Evolutionary conservation across 2,329 filamentous ascomycete species (phyloP), one percentile per base, ranked within the genome.

Genomic region (Ophiostoma piceae): DNA sequence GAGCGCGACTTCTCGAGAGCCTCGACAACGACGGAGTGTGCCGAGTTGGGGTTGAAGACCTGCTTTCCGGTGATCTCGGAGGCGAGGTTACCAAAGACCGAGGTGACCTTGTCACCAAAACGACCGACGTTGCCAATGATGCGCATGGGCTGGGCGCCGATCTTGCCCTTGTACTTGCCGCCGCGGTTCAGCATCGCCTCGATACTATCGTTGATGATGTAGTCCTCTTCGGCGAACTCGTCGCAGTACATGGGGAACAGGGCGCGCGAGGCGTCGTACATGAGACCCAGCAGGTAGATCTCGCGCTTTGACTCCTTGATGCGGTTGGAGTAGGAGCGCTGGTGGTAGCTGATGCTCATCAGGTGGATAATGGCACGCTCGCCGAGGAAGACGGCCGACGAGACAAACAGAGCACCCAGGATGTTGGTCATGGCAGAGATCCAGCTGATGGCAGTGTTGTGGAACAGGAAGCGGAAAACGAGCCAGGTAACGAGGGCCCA

Each of bases 31-130:
- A 98, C 88, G 0, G 92, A 95, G 78, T 97, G 94, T 0, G 94
- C 89, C 5, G 93, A 91, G 76, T 92, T 94, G 16, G 92, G 90
- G 79, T 97, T 97, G 82, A 98, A 96, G 29, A 97, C 90, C 76
- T 97, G 88, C 81, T 96, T 96, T 74, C 95, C 95, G 0, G 95
- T 97, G 71, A 99, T 94, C 76, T 98, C 95, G 1, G 92, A 92
- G 1, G 95, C 94, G 67, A 98, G 88, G 75, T 96, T 95, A 32
- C 95, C 95, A 78, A 98, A 96, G 0, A 90, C 91, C 1, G 92
- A 94, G 0, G 94, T 97, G 72, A 98, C 88, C 80, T 97, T 97
- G 82, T 96, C 94, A 75, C 94, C 94, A 69, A 97, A 84, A 29
- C 93, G 88, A 57, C 91, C 91, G 67, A 92, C 89, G 70, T 85